Evolutionary conservation across 2,329 filamentous ascomycete genomes (phyloP).

Genomic region (Ophiostoma perfectum): DNA sequence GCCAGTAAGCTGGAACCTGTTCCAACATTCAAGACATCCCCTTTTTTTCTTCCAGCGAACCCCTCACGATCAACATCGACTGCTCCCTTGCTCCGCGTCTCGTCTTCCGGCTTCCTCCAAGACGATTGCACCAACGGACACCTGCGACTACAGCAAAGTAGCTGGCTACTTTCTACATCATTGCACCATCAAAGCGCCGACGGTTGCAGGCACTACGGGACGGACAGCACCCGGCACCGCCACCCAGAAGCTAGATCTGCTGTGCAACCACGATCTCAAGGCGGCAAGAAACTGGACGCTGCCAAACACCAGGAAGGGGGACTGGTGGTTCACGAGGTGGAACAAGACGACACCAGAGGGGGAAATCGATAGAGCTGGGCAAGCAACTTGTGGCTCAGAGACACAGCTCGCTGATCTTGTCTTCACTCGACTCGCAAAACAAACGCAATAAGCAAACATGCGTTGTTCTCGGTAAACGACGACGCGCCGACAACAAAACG

Average conservation of each 20-base stretch:
- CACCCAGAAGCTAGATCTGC: background rate
- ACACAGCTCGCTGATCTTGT: constrained; percentile 10
- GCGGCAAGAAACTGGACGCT: background rate
- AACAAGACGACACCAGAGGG: background rate
- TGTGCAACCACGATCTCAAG: constrained; percentile 3
- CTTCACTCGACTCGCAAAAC: background rate
- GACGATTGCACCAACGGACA: background rate
- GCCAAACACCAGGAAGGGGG: background rate
- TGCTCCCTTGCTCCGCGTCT: background rate
- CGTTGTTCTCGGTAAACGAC: background rate
- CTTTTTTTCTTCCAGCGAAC: constrained; percentile 4
- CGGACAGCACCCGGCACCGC: background rate
- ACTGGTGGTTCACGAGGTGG: constrained; percentile 2
- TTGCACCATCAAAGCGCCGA: background rate
- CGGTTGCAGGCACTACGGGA: background rate
- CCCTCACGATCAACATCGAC: constrained; percentile 1
- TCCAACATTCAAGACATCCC: background rate
- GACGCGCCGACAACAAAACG: background rate
- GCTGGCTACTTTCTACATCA: background rate
- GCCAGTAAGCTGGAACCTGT: background rate
- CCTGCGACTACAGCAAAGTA: background rate
- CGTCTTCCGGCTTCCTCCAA: background rate
- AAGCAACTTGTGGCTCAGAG: background rate
- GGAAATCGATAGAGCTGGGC: background rate
- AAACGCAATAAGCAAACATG: constrained; percentile 9